These are phyloP conservation scores for Rhododendron vialii DNA, from an alignment of 148 eudicot genomes.

Conservation along the genomic window DNA sequence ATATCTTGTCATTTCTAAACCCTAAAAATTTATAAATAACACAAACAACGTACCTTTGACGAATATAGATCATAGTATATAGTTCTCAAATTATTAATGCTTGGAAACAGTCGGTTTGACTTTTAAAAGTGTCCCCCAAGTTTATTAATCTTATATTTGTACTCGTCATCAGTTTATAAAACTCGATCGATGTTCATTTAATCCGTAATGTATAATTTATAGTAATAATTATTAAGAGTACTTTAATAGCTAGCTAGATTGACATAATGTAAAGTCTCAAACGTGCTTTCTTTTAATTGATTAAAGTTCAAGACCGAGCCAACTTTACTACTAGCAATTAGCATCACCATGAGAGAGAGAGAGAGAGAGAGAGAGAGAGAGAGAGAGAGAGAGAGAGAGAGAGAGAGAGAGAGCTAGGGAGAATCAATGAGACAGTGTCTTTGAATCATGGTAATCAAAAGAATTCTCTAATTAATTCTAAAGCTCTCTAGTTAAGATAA, in stretches of 20 bases:
- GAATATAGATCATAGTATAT: not conserved
- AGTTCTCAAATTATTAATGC: not conserved
- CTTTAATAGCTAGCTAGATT: slow-evolving; percentile 8
- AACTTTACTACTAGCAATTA: slow-evolving; percentile 8
- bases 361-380: slow-evolving; percentile 2
- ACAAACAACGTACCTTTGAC: not conserved
- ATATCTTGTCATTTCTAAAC: too few relatives aligned
- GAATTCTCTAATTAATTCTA: not conserved
- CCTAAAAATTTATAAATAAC: not conserved
- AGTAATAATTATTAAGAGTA: not conserved
- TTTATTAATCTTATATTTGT: not conserved
- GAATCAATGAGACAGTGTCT: slow-evolving; percentile 7
- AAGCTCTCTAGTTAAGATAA: not conserved
- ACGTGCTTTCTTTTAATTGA: slow-evolving; percentile 33
- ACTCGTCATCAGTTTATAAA: not conserved
- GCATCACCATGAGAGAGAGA: not conserved
- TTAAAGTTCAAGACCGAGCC: slow-evolving; percentile 25
- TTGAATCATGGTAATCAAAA: not conserved
- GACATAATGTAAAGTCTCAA: slow-evolving; percentile 19
- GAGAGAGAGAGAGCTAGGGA: slow-evolving; percentile 3
- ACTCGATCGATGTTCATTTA: not conserved
- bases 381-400: slow-evolving; percentile 6
- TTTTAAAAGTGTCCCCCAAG: not conserved
- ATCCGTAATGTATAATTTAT: not conserved
- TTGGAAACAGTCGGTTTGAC: slow-evolving; percentile 11